These are phyloP conservation scores for Trichoderma guizhouense DNA, from an alignment of 2,329 filamentous ascomycete species.

Conservation along the genomic window DNA sequence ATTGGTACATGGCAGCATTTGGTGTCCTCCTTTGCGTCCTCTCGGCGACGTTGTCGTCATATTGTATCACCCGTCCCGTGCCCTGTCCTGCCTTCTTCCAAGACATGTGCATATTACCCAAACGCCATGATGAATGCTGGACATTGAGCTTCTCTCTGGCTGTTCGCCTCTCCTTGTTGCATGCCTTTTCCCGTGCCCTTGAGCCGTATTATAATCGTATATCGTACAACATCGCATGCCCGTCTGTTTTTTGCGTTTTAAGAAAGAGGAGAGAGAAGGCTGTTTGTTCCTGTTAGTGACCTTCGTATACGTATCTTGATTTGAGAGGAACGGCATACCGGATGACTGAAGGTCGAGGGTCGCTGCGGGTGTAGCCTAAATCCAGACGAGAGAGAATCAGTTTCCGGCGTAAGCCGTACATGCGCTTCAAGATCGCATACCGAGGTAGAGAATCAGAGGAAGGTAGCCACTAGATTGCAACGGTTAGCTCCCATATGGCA, in stretches of 20 bases:
- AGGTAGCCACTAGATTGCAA: conserved; percentile 73
- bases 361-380: conserved; percentile 87
- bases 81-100: neutral
- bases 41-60: neutral
- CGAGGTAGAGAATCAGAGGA: conserved; percentile 93
- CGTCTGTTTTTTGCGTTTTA: conserved; percentile 34
- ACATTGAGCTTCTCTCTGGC: conserved; percentile 17
- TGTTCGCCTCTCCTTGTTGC: neutral
- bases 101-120: conserved; percentile 14
- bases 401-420: conserved; percentile 10
- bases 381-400: conserved; percentile 25
- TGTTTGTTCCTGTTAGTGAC: conserved; percentile 28
- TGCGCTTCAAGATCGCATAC: conserved; percentile 47
- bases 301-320: neutral
- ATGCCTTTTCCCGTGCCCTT: neutral
- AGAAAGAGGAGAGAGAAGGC: conserved; percentile 63
- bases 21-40: neutral
- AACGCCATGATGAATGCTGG: conserved; percentile 28
- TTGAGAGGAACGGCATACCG: conserved; percentile 39
- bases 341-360: conserved; percentile 74
- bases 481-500: conserved; percentile 33
- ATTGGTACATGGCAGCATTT: conserved; percentile 15
- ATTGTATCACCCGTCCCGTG: conserved; percentile 2
- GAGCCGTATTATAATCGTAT: conserved; percentile 1
- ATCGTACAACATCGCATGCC: conserved; percentile 16